Percentiles rank a stretch among this genome's conserved stretches.
Evolutionary conservation across 148 eudicot genomes (phyloP).

Genomic region (Fagopyrum esculentum): DNA sequence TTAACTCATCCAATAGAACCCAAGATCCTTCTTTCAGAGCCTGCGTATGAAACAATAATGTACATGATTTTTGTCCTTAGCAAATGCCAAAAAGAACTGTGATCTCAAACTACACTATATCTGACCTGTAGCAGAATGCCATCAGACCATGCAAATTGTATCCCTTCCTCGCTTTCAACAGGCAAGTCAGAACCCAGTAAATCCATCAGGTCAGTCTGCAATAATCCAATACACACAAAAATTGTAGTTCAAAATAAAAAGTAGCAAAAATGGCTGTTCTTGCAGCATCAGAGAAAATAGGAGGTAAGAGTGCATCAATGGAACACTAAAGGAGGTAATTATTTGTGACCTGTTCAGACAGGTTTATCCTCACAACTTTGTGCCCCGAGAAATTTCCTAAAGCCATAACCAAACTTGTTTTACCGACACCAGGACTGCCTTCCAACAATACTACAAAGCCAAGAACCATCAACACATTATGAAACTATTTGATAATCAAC

Average conservation of each 20-base stretch:
- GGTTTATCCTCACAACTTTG: conserved; percentile 81
- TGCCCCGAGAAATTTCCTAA: conserved; percentile 86
- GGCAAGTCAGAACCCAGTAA: conserved; percentile 97
- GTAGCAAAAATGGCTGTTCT: too few relatives aligned
- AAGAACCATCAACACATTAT: conserved; percentile 15
- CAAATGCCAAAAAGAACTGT: not conserved
- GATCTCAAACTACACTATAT: not conserved
- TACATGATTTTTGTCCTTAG: not conserved
- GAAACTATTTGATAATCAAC: conserved; percentile 10
- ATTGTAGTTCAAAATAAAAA: not conserved
- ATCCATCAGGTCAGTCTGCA: conserved; percentile 96
- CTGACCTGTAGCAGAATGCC: conserved; percentile 89
- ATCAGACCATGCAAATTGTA: conserved; percentile 98
- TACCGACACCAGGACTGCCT: conserved; percentile 99
- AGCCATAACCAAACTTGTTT: conserved; percentile 82
- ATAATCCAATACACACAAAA: not conserved
- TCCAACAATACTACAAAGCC: conserved; percentile 65
- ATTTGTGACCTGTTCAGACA: conserved; percentile 87
- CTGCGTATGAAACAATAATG: conserved; percentile 25
- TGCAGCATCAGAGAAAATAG: conserved; percentile 5
- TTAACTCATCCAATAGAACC: conserved; percentile 95
- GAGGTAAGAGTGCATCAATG: not conserved
- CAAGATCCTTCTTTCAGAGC: conserved; percentile 90
- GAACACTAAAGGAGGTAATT: not conserved
- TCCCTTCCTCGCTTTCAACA: conserved; percentile 76